phyloP scores from a whole-genome alignment of 202 grass and related monocot species.

The Dendrocalamus latiflorus region DNA sequence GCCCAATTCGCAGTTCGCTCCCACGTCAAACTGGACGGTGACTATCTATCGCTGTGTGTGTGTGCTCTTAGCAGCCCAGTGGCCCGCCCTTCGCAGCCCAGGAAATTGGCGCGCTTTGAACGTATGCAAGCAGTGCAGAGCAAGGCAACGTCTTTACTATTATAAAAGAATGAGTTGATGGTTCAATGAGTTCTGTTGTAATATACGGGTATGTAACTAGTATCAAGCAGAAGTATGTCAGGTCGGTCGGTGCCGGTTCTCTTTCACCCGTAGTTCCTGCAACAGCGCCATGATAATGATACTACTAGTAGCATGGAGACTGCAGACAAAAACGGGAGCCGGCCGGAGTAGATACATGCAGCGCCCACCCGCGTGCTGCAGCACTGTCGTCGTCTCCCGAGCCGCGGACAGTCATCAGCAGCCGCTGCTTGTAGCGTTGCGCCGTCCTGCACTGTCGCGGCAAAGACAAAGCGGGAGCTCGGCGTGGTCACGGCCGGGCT shows the following conservation, averaged over 20 bases:
- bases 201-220: too few species aligned
- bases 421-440: conserved; percentile 1
- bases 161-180: too few species aligned
- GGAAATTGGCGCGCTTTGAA: not conserved
- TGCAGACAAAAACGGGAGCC: not conserved
- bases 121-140: not conserved
- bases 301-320: not conserved
- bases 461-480: not conserved
- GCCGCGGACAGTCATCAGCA: not conserved
- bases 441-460: conserved; percentile 13
- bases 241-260: not conserved
- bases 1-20: not conserved
- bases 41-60: too few species aligned
- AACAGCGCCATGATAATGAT: not conserved
- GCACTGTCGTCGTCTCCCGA: not conserved
- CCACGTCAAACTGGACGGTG: too few species aligned
- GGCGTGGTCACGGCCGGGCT: not conserved
- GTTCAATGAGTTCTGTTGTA: too few species aligned
- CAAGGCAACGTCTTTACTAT: too few species aligned
- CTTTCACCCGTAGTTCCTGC: not conserved
- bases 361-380: not conserved
- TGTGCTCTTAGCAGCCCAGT: too few species aligned
- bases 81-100: too few species aligned
- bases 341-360: not conserved
- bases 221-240: not conserved